Conservation (phyloP, 2,329 filamentous ascomycete genomes). For the Thelonectria rubi region DNA sequence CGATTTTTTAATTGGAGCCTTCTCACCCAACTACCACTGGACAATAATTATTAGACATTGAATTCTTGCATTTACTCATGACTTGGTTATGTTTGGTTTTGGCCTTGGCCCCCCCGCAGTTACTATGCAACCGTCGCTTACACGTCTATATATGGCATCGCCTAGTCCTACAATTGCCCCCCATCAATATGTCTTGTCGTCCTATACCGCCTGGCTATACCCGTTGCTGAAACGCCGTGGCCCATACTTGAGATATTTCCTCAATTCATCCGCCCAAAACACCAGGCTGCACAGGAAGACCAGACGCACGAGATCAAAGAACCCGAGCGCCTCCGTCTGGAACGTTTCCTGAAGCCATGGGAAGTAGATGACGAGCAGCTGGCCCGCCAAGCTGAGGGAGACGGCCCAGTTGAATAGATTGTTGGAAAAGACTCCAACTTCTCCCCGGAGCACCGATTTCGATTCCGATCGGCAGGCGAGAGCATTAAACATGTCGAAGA, state of each 20-base stretch:
- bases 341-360: slow-evolving; percentile 94
- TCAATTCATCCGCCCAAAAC: slow-evolving; percentile 91
- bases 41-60: not conserved
- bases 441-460: slow-evolving; percentile 88
- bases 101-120: not conserved
- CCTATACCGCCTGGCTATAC: slow-evolving; percentile 72
- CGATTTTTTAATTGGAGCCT: no score
- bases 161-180: slow-evolving; percentile 26
- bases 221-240: slow-evolving; percentile 64
- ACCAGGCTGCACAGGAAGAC: slow-evolving; percentile 84
- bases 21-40: no score
- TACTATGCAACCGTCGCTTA: slow-evolving; percentile 32
- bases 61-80: slow-evolving; percentile 3
- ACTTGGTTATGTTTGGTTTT: slow-evolving; percentile 13
- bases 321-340: slow-evolving; percentile 86
- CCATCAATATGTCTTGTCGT: no score
- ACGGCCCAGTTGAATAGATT: slow-evolving; percentile 98
- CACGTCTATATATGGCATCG: slow-evolving; percentile 14
- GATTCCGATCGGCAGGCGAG: slow-evolving; percentile 89
- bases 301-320: slow-evolving; percentile 78
- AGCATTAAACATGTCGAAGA: slow-evolving; percentile 99
- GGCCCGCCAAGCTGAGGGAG: slow-evolving; percentile 81
- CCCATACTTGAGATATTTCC: slow-evolving; percentile 79
- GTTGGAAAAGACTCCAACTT: slow-evolving; percentile 85
- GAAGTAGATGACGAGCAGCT: slow-evolving; percentile 92